Evolutionary conservation across 2,329 filamentous ascomycete species (phyloP).

Genomic region (Neoarthrinium moseri): DNA sequence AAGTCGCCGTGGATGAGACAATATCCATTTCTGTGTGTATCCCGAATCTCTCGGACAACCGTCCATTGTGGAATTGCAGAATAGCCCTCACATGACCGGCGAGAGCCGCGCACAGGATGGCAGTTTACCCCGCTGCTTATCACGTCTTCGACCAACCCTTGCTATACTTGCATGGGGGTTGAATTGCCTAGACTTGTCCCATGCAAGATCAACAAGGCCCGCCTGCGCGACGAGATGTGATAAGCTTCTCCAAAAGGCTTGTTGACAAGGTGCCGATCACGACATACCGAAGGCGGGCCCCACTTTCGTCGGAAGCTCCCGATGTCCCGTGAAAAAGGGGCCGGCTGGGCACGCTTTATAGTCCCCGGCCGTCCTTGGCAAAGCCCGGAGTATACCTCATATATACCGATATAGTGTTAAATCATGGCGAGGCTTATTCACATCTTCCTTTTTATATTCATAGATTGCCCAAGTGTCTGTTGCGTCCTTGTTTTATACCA

Average conservation of each 20-base stretch:
- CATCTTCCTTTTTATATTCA: too few relatives aligned
- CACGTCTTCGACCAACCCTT: conserved; percentile 1
- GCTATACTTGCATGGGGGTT: not conserved
- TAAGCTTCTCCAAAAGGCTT: not conserved
- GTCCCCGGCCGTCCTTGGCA: too few relatives aligned
- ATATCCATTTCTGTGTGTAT: not conserved
- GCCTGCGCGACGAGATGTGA: not conserved
- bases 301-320: not conserved
- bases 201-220: not conserved
- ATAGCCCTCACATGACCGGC: too few relatives aligned
- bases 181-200: conserved; percentile 1
- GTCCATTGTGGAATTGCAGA: not conserved
- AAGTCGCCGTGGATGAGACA: too few relatives aligned
- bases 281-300: not conserved
- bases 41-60: not conserved
- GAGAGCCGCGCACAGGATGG: too few relatives aligned
- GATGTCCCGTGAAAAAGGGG: not conserved
- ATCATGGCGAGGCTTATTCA: too few relatives aligned
- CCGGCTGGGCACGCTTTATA: not conserved
- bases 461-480: too few relatives aligned
- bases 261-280: not conserved
- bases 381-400: too few relatives aligned
- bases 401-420: too few relatives aligned
- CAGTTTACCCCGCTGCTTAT: conserved; percentile 2
- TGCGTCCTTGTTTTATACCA: too few relatives aligned